Evolutionary conservation across 2,329 filamentous ascomycete species (phyloP).

Genomic region (Xylariales sp.): DNA sequence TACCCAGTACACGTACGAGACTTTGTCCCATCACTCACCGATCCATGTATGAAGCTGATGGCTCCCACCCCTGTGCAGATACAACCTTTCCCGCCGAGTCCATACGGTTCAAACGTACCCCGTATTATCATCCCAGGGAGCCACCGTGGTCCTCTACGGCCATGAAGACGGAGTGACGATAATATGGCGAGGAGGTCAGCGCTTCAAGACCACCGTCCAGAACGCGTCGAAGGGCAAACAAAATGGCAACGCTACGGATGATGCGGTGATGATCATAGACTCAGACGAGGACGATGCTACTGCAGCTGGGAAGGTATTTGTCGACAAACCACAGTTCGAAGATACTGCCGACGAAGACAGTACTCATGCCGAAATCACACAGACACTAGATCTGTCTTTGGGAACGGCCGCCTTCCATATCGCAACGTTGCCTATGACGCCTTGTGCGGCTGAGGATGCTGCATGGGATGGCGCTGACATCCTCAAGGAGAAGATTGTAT

Average conservation of each 20-base stretch:
- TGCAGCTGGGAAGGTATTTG: conserved; percentile 27
- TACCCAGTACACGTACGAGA: conserved; percentile 30
- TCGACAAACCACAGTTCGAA: conserved; percentile 56
- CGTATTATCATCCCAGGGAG: conserved; percentile 57
- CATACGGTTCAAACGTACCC: conserved; percentile 59
- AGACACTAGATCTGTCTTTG: conserved; percentile 57
- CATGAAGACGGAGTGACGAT: conserved; percentile 59
- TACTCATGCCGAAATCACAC: conserved; percentile 50
- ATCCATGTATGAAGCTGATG: background rate
- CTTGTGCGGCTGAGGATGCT: conserved; percentile 45
- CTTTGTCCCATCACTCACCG: background rate
- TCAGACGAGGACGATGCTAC: conserved; percentile 53
- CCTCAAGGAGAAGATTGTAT: conserved; percentile 54
- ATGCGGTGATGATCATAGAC: conserved; percentile 58
- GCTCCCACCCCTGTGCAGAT: too few species aligned
- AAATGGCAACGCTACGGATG: conserved; percentile 44
- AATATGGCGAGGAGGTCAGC: conserved; percentile 57
- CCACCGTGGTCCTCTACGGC: conserved; percentile 58
- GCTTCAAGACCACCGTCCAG: conserved; percentile 44
- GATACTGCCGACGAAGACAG: conserved; percentile 43
- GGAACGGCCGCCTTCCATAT: conserved; percentile 52
- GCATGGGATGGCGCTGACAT: conserved; percentile 41
- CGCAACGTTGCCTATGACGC: conserved; percentile 49
- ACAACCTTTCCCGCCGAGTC: conserved; percentile 53
- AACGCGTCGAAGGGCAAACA: conserved; percentile 38